Conservation (phyloP, 2,329 filamentous ascomycete genomes). For the Botrytis tulipae region DNA sequence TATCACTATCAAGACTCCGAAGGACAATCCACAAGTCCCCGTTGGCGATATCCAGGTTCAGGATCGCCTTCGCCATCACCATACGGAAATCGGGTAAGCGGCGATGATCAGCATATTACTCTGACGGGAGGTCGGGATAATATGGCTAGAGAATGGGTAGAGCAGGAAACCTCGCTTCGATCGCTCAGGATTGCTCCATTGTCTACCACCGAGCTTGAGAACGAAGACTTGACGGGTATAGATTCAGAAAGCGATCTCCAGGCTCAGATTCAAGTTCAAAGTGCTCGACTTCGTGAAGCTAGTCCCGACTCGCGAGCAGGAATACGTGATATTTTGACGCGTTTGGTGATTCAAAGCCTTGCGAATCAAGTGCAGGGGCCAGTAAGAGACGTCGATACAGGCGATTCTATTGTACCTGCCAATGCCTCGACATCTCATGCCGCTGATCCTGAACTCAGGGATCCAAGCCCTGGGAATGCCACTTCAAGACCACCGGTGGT, state of each 20-base stretch:
- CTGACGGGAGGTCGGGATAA: background rate
- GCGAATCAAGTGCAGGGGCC: too few species aligned
- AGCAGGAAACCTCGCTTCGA: background rate
- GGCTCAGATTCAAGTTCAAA: background rate
- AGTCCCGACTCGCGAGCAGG: background rate
- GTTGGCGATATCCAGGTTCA: background rate
- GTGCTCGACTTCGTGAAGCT: background rate
- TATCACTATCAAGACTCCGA: background rate
- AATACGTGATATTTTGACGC: background rate
- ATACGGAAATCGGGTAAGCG: background rate
- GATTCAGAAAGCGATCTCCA: background rate
- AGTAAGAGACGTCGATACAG: background rate
- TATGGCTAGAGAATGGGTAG: background rate
- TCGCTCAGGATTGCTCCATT: background rate
- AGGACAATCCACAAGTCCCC: background rate
- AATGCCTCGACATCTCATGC: background rate
- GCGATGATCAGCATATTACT: background rate
- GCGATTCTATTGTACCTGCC: fast-evolving
- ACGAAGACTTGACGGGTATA: fast-evolving
- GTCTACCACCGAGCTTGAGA: background rate
- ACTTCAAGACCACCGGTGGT: background rate
- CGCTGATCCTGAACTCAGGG: background rate
- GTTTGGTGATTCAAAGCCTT: background rate
- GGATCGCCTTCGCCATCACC: background rate
- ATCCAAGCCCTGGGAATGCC: background rate